A percentile compares a stretch with the other conserved stretches of the same genome.
Evolutionary conservation across 257 asterid genomes (phyloP).

Genomic region (Asclepias syriaca): DNA sequence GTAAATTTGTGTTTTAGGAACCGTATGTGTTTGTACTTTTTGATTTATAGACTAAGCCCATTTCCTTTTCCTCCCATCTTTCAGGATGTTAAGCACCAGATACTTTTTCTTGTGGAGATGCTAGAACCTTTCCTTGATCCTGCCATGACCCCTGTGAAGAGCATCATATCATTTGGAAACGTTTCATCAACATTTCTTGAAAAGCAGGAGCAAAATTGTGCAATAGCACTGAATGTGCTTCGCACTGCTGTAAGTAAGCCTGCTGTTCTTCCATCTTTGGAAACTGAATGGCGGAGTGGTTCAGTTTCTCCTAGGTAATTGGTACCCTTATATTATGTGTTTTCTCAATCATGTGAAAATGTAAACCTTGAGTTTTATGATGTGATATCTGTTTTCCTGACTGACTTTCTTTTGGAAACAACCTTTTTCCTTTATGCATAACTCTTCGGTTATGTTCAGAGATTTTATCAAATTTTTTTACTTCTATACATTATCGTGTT

Average conservation of each 20-base stretch:
- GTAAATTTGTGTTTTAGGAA: neutral
- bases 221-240: constrained; percentile 67
- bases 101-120: constrained; percentile 94
- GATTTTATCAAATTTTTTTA: constrained; percentile 5
- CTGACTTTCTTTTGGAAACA: neutral
- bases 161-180: constrained; percentile 80
- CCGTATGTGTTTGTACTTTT: neutral
- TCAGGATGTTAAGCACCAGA: constrained; percentile 74
- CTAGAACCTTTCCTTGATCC: constrained; percentile 92
- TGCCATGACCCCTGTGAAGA: constrained; percentile 71
- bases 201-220: constrained; percentile 70
- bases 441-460: neutral
- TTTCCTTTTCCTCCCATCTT: constrained; percentile 11
- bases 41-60: neutral
- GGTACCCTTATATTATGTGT: neutral
- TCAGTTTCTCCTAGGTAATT: constrained; percentile 93
- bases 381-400: no score
- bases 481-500: constrained; percentile 15
- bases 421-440: neutral
- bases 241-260: constrained; percentile 65
- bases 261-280: constrained; percentile 76
- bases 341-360: neutral
- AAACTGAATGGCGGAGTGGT: constrained; percentile 90
- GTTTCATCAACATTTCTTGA: constrained; percentile 56
- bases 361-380: no score